These are phyloP conservation scores for Phylloporus sp. DNA, from an alignment of 768 basidiomycete species.

Conservation along the genomic window DNA sequence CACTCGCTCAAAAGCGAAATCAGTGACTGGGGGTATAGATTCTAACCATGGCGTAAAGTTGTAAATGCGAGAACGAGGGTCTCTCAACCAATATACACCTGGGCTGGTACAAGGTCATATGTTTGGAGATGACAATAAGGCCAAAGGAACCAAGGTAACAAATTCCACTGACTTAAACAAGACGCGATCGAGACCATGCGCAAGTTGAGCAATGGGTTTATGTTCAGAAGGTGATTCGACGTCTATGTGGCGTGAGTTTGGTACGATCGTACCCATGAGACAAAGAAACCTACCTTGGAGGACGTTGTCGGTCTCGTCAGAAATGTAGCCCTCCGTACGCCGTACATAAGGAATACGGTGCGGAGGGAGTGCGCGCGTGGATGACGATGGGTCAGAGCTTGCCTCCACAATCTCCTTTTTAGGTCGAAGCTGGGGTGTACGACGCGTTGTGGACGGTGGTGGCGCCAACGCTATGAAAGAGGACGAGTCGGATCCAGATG, in stretches of 20 bases:
- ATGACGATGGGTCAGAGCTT: background rate
- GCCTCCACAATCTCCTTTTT: slow-evolving; percentile 4
- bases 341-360: slow-evolving; percentile 25
- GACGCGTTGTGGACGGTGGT: slow-evolving; percentile 1
- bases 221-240: slow-evolving; percentile 41
- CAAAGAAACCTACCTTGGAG: slow-evolving; percentile 17
- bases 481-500: background rate
- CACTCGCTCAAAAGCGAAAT: slow-evolving; percentile 83
- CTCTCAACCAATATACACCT: slow-evolving; percentile 84
- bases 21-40: slow-evolving; percentile 66
- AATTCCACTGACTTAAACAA: slow-evolving; percentile 62
- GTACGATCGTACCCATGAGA: too few relatives aligned
- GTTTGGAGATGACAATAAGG: background rate
- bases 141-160: background rate
- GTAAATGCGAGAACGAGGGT: slow-evolving; percentile 81
- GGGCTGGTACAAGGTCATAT: slow-evolving; percentile 46
- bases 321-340: slow-evolving; percentile 25
- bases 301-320: slow-evolving; percentile 3
- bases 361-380: slow-evolving; percentile 14
- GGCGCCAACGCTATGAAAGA: slow-evolving; percentile 13
- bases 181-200: slow-evolving; percentile 65
- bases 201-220: slow-evolving; percentile 56
- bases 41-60: slow-evolving; percentile 77
- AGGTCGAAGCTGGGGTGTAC: background rate
- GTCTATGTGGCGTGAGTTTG: slow-evolving; percentile 32